Evolutionary conservation across 352 stramenopile species (phyloP).

Genomic region (Globisporangium middletonii): DNA sequence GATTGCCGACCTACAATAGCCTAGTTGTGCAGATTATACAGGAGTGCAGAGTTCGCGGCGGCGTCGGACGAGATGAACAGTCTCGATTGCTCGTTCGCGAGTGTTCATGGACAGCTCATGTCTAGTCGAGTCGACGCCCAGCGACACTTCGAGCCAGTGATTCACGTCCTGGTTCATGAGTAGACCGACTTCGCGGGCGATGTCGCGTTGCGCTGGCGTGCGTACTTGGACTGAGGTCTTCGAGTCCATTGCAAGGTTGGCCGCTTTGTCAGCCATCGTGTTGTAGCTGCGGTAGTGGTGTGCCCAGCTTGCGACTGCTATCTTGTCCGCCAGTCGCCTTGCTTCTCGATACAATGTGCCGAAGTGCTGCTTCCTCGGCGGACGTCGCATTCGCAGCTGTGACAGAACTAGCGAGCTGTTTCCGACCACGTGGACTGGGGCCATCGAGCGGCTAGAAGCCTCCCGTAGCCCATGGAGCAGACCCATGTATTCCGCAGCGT

Average conservation of each 20-base stretch:
- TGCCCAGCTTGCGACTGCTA: background rate
- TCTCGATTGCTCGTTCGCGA: too few relatives aligned
- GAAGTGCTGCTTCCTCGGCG: too few relatives aligned
- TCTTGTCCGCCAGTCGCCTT: background rate
- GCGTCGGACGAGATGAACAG: too few relatives aligned
- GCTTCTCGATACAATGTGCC: too few relatives aligned
- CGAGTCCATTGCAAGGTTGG: conserved; percentile 6
- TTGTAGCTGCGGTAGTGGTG: conserved; percentile 1
- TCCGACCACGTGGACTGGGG: conserved; percentile 1
- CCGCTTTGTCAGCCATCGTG: conserved; percentile 8
- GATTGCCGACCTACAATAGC: too few relatives aligned
- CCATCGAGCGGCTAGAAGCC: too few relatives aligned
- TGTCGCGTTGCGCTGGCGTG: background rate
- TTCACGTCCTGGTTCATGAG: background rate
- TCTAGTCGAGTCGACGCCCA: too few relatives aligned
- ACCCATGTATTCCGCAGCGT: too few relatives aligned
- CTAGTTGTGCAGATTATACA: too few relatives aligned
- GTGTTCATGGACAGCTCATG: too few relatives aligned
- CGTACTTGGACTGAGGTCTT: background rate
- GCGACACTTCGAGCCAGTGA: background rate
- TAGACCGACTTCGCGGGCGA: background rate
- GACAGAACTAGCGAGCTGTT: conserved; percentile 4
- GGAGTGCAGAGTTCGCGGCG: too few relatives aligned
- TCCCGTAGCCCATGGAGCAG: too few relatives aligned
- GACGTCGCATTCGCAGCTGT: background rate